Base-by-base conservation (phyloP, 768 basidiomycete genomes). In the Tylopilus subfusipes region DNA sequence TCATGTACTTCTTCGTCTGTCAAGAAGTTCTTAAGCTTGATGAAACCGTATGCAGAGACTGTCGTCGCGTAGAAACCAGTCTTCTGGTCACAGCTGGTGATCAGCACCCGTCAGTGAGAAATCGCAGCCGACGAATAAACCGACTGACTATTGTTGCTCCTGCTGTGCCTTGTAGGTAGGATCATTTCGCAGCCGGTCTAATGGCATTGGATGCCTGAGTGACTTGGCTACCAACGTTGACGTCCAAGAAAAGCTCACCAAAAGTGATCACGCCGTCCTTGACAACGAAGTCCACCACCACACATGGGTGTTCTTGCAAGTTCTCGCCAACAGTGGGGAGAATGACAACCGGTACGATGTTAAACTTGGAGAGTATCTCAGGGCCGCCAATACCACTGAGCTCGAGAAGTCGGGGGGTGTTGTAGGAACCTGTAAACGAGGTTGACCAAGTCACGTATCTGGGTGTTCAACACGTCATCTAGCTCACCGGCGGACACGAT, bases 251-350 rank as follows among this genome's bases (percentile, higher is more conserved):
- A 24, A 27, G n/a, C 54, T 45, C 16, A 60, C 59, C 59, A 9
- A 60, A n/a, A 30, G 59, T 60, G 31, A 60, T 56, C 6, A 60
- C 31, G 19, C 42, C 38, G 0, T 61, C 33, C 19, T 60, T 56
- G 33, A 60, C 59, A 29, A 61, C 38, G 38, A 60, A 60, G n/a
- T 60, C 59, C 10, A 42, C 50, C 36, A 42, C 7, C n/a, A 63
- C 18, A 33, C 1, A 25, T 22, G 57, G 53, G 21, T 62, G 61
- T 22, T 62, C 61, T 30, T 63, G 61, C 36, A 63, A 36, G 38
- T 63, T 63, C 52, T 64, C 58, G 11, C 61, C 61, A 7, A 63
- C 61, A 34, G 42, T n/a, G 4, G 62, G 61, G 27, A 63, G 61
- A 14, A 53, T 6, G 5, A 64, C 38, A 30, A 50, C 27, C 5